Percentiles rank a stretch among this genome's conserved stretches.
Evolutionary conservation across 106 monocot genomes (phyloP).

Genomic region (Hemerocallis citrina): DNA sequence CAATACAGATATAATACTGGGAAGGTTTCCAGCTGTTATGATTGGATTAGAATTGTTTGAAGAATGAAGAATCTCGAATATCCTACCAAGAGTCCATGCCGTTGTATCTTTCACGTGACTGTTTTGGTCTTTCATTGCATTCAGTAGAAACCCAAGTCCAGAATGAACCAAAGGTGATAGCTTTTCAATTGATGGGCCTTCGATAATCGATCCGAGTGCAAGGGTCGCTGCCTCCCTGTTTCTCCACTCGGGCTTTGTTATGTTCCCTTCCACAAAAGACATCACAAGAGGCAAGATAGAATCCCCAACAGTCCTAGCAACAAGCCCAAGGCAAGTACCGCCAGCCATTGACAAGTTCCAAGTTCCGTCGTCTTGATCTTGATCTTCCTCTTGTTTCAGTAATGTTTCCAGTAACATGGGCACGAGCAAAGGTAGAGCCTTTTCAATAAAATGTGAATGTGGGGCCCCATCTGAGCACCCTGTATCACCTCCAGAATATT

Average conservation of each 20-base stretch:
- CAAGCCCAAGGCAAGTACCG: slow-evolving; percentile 20
- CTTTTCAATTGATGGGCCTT: slow-evolving; percentile 22
- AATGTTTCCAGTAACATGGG: slow-evolving; percentile 25
- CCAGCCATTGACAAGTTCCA: slow-evolving; percentile 29
- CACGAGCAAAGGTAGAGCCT: slow-evolving; percentile 14
- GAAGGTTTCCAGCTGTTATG: slow-evolving; percentile 12
- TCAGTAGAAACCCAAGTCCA: slow-evolving; percentile 16
- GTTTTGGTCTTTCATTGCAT: slow-evolving; percentile 22
- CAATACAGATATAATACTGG: slow-evolving; percentile 13
- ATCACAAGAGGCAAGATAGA: slow-evolving; percentile 17
- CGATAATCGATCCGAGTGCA: slow-evolving; percentile 25
- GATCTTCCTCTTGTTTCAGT: slow-evolving; percentile 25
- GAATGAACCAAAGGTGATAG: slow-evolving; percentile 14
- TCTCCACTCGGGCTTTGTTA: slow-evolving; percentile 19
- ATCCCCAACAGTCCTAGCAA: slow-evolving; percentile 19
- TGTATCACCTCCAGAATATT: background rate
- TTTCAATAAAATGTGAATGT: slow-evolving; percentile 11
- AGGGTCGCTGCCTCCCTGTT: slow-evolving; percentile 22
- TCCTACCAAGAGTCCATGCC: slow-evolving; percentile 25
- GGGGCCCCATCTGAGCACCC: slow-evolving; percentile 2
- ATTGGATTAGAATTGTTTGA: slow-evolving; percentile 7
- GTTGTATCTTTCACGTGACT: slow-evolving; percentile 26
- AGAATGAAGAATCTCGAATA: slow-evolving; percentile 24
- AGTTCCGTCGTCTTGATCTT: slow-evolving; percentile 20
- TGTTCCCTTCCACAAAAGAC: slow-evolving; percentile 21